These are phyloP conservation scores for Discostella stelligera DNA, from an alignment of 352 stramenopile genomes.

Conservation along the genomic window DNA sequence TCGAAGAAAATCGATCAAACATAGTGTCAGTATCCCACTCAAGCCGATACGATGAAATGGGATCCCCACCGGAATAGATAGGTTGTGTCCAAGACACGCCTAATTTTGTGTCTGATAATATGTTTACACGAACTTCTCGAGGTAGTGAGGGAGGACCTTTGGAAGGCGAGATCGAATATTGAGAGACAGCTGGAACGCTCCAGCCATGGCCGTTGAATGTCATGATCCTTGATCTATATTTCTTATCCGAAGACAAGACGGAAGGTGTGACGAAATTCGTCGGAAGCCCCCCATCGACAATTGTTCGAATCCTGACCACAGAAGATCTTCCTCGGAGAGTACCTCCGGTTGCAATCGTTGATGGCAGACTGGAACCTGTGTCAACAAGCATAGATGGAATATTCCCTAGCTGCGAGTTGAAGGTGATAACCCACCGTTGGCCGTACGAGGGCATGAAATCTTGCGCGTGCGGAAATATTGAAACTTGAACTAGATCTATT, in stretches of 20 bases:
- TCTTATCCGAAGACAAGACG: slow-evolving; percentile 69
- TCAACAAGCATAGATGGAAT: slow-evolving; percentile 71
- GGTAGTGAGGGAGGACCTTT: slow-evolving; percentile 54
- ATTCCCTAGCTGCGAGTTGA: slow-evolving; percentile 58
- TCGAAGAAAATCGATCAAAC: slow-evolving; percentile 78
- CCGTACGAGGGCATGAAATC: slow-evolving; percentile 40
- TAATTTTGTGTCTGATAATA: slow-evolving; percentile 75
- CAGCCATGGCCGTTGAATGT: slow-evolving; percentile 86
- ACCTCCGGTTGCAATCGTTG: slow-evolving; percentile 56
- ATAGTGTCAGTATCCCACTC: slow-evolving; percentile 86
- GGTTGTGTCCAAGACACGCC: slow-evolving; percentile 88
- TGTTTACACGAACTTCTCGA: slow-evolving; percentile 50
- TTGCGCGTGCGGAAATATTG: slow-evolving; percentile 36
- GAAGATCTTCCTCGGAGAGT: slow-evolving; percentile 51
- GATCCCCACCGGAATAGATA: slow-evolving; percentile 84
- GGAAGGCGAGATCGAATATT: slow-evolving; percentile 42
- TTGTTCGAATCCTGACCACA: slow-evolving; percentile 50
- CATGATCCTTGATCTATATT: slow-evolving; percentile 86
- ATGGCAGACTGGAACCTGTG: slow-evolving; percentile 45
- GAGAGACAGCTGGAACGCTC: slow-evolving; percentile 24
- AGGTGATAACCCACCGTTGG: slow-evolving; percentile 75
- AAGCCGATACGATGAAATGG: slow-evolving; percentile 87
- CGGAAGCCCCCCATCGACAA: slow-evolving; percentile 47
- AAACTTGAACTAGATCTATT: slow-evolving; percentile 65
- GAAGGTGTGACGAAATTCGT: slow-evolving; percentile 52